These are phyloP conservation scores for Nigrospora sphaerica DNA, from an alignment of 2,329 filamentous ascomycete species.

Conservation along the genomic window DNA sequence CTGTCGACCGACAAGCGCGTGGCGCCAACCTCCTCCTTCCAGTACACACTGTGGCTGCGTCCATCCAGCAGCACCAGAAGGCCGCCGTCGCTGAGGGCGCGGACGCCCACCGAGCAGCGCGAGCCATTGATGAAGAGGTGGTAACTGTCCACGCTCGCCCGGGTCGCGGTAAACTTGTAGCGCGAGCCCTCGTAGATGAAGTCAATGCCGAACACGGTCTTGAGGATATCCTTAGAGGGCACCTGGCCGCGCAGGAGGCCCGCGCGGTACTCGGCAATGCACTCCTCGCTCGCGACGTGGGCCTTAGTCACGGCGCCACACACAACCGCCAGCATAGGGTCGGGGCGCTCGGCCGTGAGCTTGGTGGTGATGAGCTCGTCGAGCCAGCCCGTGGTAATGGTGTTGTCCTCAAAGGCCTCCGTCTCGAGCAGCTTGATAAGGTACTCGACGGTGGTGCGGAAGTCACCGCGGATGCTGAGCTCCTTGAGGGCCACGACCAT, in stretches of 20 bases:
- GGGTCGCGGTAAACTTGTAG: slow-evolving; percentile 97
- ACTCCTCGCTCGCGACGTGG: slow-evolving; percentile 86
- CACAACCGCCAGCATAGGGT: slow-evolving; percentile 87
- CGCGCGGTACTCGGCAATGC: slow-evolving; percentile 77
- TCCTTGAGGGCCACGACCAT: slow-evolving; percentile 99
- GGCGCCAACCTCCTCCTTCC: slow-evolving; percentile 97
- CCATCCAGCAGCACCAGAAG: slow-evolving; percentile 85
- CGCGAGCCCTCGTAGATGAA: slow-evolving; percentile 97
- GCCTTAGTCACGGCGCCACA: slow-evolving; percentile 94
- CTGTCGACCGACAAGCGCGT: slow-evolving; percentile 94
- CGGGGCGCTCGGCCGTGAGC: slow-evolving; percentile 89
- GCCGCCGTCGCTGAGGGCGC: slow-evolving; percentile 88
- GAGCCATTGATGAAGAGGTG: slow-evolving; percentile 98
- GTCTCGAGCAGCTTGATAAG: slow-evolving; percentile 98
- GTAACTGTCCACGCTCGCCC: slow-evolving; percentile 88
- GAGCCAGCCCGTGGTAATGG: slow-evolving; percentile 97
- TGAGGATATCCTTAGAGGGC: slow-evolving; percentile 90
- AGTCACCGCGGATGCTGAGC: slow-evolving; percentile 98
- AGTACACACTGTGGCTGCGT: slow-evolving; percentile 96
- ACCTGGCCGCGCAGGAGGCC: slow-evolving; percentile 97
- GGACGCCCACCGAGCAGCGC: slow-evolving; percentile 88
- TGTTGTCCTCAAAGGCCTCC: slow-evolving; percentile 97
- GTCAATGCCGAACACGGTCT: slow-evolving; percentile 94
- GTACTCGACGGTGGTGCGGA: slow-evolving; percentile 97
- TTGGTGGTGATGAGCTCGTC: slow-evolving; percentile 98